Evolutionary conservation across 2,329 filamentous ascomycete genomes (phyloP).

Genomic region (Pseudopyricularia cyperi): DNA sequence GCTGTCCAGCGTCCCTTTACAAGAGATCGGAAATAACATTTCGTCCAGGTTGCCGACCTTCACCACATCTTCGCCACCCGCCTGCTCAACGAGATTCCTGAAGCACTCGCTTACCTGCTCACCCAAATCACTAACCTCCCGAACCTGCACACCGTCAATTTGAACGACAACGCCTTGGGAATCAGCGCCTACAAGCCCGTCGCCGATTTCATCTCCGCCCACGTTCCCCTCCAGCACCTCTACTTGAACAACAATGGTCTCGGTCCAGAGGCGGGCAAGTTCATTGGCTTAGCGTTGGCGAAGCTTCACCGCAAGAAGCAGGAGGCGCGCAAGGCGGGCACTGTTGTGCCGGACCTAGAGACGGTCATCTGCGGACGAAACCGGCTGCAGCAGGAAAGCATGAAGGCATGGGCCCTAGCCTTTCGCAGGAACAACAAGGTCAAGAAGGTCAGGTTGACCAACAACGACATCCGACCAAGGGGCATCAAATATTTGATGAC

Average conservation of each 20-base stretch:
- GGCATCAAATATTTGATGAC: constrained; percentile 73
- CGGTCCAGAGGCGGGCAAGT: constrained; percentile 77
- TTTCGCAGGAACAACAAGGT: constrained; percentile 75
- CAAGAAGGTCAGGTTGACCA: constrained; percentile 87
- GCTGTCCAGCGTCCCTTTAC: not conserved
- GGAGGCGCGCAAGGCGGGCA: constrained; percentile 55
- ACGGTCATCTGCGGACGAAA: constrained; percentile 97
- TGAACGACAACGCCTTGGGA: constrained; percentile 97
- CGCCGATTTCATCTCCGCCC: constrained; percentile 77
- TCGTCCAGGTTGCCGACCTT: constrained; percentile 61
- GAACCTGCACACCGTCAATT: constrained; percentile 79
- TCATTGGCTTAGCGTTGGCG: constrained; percentile 78
- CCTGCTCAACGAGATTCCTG: constrained; percentile 84
- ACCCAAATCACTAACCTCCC: constrained; percentile 77
- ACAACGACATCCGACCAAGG: constrained; percentile 71
- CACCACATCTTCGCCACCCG: constrained; percentile 97
- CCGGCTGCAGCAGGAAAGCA: constrained; percentile 86
- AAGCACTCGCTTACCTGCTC: constrained; percentile 73
- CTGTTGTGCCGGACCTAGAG: constrained; percentile 67
- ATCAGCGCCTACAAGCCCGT: constrained; percentile 89
- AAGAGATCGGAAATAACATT: constrained; percentile 6
- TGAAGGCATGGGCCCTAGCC: constrained; percentile 86
- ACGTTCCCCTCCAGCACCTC: constrained; percentile 83
- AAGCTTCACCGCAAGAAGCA: constrained; percentile 76
- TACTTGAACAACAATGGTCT: constrained; percentile 98